Evolutionary conservation across 208 protist species (phyloP), one percentile per base, ranked within the genome.

Genomic region (Blechomonas ayalai): DNA sequence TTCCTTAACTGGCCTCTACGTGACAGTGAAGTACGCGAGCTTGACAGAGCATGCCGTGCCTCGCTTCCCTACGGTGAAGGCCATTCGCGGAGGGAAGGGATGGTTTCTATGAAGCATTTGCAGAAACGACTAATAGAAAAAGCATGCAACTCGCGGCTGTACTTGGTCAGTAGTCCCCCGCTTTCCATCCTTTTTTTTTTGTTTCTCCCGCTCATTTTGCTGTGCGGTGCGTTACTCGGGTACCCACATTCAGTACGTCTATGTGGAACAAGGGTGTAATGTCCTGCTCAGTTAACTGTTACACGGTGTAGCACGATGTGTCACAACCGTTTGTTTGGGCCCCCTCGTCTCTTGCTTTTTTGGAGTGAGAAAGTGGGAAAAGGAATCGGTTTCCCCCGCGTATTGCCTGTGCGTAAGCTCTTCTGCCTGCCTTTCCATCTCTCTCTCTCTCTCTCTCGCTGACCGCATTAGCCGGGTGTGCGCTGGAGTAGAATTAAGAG

Each of bases 41-140:
- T 59, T 92, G 20, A 92, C 84, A 12, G 79, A 86, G 52, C 65
- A 92, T 45, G 85, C 81, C 2, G 61, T 93, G 19, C 85, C 85
- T 16, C 80, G 85, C 35, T 93, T 93, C 61, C 74, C 64, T 20
- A 73, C 66, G 25, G 73, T 93, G 18, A 93, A 93, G 57, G 74
- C 75, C 19, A 90, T 93, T 33, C 73, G 85, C 12, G 85, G 85
- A 2, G 78, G 81, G 0, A 90, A 88, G 35, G 85, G 85, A 8
- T 93, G 85, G 85, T 90, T 88, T 52, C 45, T 93, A 33, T 72
- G 32, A 53, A 5, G 27, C 15, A 42, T 42, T 10, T 18, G 19
- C 37, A 18, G n/a, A n/a, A n/a, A n/a, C n/a, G n/a, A n/a, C n/a
- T n/a, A n/a, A n/a, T n/a, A n/a, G n/a, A n/a, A n/a, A n/a, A n/a